Percentiles rank a stretch among this genome's conserved stretches.
These are phyloP conservation scores for Suillus discolor DNA, from an alignment of 768 basidiomycete genomes.

Conservation along the genomic window DNA sequence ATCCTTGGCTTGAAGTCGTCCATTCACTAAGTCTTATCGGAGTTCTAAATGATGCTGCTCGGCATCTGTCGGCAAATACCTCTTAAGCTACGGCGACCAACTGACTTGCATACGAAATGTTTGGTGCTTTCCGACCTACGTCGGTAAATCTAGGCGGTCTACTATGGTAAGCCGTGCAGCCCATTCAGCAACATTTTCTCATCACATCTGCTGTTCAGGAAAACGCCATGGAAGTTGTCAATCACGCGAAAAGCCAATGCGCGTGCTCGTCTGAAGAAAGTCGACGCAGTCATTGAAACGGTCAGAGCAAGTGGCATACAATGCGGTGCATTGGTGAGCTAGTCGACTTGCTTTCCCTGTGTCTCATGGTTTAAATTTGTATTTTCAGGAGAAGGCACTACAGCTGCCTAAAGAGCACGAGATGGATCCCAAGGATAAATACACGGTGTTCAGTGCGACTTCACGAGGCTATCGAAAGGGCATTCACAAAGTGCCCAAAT, in stretches of 20 bases:
- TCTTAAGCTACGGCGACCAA: background rate
- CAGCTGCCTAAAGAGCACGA: constrained; percentile 91
- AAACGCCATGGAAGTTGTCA: constrained; percentile 92
- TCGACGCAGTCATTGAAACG: constrained; percentile 91
- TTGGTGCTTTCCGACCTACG: constrained; percentile 82
- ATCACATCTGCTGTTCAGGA: constrained; percentile 56
- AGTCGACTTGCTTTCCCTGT: background rate
- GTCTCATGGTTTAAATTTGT: background rate
- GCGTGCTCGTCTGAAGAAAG: constrained; percentile 84
- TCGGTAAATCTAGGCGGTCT: constrained; percentile 73
- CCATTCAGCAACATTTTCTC: background rate
- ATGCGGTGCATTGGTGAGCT: constrained; percentile 73
- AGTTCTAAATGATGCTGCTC: constrained; percentile 25
- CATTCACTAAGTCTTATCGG: constrained; percentile 20
- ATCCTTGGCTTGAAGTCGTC: background rate
- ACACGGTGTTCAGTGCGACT: constrained; percentile 82
- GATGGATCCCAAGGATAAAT: constrained; percentile 93
- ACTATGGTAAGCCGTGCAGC: constrained; percentile 63
- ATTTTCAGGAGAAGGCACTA: constrained; percentile 66
- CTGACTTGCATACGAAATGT: constrained; percentile 50
- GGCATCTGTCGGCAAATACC: constrained; percentile 26
- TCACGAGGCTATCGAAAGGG: constrained; percentile 84
- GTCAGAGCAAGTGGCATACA: constrained; percentile 82
- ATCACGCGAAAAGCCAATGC: constrained; percentile 91
- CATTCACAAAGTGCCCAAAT: constrained; percentile 97